Evolutionary conservation across 2,329 filamentous ascomycete genomes (phyloP).

Genomic region (Hysterium pulicare): DNA sequence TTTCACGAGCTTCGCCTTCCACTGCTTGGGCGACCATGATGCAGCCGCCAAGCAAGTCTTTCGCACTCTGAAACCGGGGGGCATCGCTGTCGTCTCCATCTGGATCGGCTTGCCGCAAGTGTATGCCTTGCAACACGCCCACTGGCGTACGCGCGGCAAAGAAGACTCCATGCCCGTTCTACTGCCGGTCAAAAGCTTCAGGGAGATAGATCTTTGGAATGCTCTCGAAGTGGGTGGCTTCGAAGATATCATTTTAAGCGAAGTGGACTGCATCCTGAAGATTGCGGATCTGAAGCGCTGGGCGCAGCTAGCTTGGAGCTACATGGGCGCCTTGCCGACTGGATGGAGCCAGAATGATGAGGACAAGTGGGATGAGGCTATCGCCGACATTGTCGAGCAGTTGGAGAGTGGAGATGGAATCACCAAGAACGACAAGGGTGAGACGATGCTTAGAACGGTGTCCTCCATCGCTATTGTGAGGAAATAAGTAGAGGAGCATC

Average conservation of each 20-base stretch:
- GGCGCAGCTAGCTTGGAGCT: constrained; percentile 2
- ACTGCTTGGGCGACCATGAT: constrained; percentile 2
- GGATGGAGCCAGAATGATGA: constrained; percentile 2
- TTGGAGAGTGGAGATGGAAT: neutral
- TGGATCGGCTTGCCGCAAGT: constrained; percentile 1
- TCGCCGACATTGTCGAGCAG: constrained; percentile 1
- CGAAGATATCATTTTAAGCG: neutral
- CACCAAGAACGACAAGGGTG: neutral
- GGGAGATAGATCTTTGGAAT: neutral
- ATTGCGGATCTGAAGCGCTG: neutral
- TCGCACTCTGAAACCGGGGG: constrained; percentile 6
- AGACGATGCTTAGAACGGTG: neutral
- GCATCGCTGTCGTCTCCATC: neutral
- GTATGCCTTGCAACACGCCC: constrained; percentile 5
- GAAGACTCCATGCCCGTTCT: constrained; percentile 1
- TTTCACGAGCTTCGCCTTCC: constrained; percentile 8
- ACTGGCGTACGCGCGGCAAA: constrained; percentile 4
- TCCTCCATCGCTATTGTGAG: neutral
- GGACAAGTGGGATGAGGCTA: constrained; percentile 2
- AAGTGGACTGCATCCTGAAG: neutral
- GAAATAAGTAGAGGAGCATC: neutral
- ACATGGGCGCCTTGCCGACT: neutral
- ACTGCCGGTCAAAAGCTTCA: neutral
- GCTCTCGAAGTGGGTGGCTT: neutral
- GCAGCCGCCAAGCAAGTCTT: constrained; percentile 2